Conservation (phyloP, 257 asterid genomes). For the Fraxinus cuspidata region DNA sequence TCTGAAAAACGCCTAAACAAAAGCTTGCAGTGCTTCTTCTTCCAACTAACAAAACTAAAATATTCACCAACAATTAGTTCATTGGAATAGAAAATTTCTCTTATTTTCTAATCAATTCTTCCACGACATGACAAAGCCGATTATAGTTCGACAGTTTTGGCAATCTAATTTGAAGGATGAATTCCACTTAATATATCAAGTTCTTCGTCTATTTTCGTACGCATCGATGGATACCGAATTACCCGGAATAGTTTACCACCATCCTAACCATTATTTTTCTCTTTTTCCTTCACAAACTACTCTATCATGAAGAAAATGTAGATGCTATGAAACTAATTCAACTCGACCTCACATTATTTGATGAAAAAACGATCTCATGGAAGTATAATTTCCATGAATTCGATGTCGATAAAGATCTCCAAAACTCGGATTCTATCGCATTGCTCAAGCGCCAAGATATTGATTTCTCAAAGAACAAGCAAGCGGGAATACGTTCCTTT, state of each 20-base stretch:
- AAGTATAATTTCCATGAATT: slow-evolving; percentile 42
- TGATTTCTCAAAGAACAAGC: slow-evolving; percentile 11
- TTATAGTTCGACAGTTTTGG: too few relatives aligned
- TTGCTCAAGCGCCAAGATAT: slow-evolving; percentile 22
- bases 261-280: neutral
- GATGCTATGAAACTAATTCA: slow-evolving; percentile 31
- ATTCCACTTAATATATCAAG: too few relatives aligned
- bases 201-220: neutral
- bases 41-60: too few relatives aligned
- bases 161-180: too few relatives aligned
- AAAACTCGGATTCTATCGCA: slow-evolving; percentile 19
- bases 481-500: neutral
- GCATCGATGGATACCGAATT: slow-evolving; percentile 31
- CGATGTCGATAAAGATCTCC: slow-evolving; percentile 21
- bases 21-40: too few relatives aligned
- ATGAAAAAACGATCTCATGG: slow-evolving; percentile 25
- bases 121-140: too few relatives aligned
- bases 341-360: slow-evolving; percentile 37
- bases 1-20: too few relatives aligned
- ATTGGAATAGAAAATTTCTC: too few relatives aligned
- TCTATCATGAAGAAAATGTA: slow-evolving; percentile 27
- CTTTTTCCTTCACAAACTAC: neutral
- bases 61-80: too few relatives aligned
- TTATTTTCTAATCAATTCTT: too few relatives aligned
- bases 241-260: slow-evolving; percentile 2